phyloP scores from a whole-genome alignment of 1,284 basidiomycete species.

The Hemileia vastatrix region DNA sequence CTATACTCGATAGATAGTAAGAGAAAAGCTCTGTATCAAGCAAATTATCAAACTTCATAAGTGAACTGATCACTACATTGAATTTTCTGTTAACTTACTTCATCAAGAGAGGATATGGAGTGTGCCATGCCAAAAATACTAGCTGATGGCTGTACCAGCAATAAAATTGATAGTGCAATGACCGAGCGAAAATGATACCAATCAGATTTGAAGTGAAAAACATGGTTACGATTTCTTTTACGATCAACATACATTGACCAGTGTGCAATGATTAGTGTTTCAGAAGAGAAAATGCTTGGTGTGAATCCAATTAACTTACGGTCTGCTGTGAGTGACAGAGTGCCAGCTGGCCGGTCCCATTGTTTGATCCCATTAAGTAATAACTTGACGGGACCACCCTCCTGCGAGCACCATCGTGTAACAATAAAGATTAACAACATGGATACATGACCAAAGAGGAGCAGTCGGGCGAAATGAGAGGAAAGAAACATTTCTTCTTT shows the following conservation, averaged over 20 bases:
- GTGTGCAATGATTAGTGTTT: not conserved
- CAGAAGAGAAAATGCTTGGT: too few species aligned
- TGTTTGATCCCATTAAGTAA: constrained; percentile 53
- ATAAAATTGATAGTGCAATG: constrained; percentile 97
- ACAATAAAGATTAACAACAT: constrained; percentile 60
- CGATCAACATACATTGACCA: not conserved
- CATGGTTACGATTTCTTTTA: constrained; percentile 64
- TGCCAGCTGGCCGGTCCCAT: constrained; percentile 44
- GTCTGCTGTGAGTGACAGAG: constrained; percentile 3
- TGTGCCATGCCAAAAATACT: constrained; percentile 72
- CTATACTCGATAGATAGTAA: constrained; percentile 65
- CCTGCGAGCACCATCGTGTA: constrained; percentile 55
- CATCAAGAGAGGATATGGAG: constrained; percentile 54
- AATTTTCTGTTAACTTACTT: constrained; percentile 51
- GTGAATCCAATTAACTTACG: not conserved
- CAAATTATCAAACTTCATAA: constrained; percentile 5
- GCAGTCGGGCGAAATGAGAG: constrained; percentile 53
- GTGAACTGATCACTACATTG: constrained; percentile 8
- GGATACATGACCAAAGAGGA: constrained; percentile 60
- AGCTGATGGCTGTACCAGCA: constrained; percentile 92
- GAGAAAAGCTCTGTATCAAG: constrained; percentile 52
- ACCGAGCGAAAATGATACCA: constrained; percentile 85
- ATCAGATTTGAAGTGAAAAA: constrained; percentile 86
- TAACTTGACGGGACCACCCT: constrained; percentile 56
- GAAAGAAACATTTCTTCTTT: constrained; percentile 65